A percentile compares a stretch with the other conserved stretches of the same genome.
These are phyloP conservation scores for Cryptosporidium felis DNA, from an alignment of 169 alveolate genomes.

Conservation along the genomic window DNA sequence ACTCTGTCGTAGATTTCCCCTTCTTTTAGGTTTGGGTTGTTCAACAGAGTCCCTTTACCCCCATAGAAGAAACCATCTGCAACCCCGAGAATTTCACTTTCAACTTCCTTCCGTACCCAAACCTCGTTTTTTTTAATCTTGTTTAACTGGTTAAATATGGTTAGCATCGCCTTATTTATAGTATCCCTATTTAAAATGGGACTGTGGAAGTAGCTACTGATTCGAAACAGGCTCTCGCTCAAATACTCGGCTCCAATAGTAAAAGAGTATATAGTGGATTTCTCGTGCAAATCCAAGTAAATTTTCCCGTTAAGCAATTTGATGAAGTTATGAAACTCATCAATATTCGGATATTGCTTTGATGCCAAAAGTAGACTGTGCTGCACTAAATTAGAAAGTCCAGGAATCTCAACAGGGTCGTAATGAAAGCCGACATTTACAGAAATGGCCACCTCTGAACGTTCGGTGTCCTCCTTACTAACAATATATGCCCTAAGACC, in stretches of 20 bases:
- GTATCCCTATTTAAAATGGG: constrained; percentile 25
- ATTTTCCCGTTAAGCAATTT: constrained; percentile 21
- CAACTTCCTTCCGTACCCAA: constrained; percentile 32
- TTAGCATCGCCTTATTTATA: constrained; percentile 21
- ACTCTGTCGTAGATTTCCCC: constrained; percentile 42
- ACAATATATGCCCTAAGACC: constrained; percentile 33
- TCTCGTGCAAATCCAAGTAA: constrained; percentile 20
- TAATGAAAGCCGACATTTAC: constrained; percentile 29
- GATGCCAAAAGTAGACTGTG: constrained; percentile 21
- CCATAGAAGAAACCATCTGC: background rate
- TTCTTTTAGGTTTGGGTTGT: constrained; percentile 6
- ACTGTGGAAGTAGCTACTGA: constrained; percentile 39
- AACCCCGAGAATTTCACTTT: constrained; percentile 1
- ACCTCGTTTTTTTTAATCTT: background rate
- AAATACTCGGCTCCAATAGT: constrained; percentile 45
- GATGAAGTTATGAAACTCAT: constrained; percentile 42
- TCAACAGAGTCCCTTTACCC: constrained; percentile 9
- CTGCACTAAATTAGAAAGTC: constrained; percentile 44
- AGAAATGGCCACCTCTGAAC: constrained; percentile 47
- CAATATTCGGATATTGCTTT: constrained; percentile 23
- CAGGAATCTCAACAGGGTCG: constrained; percentile 30
- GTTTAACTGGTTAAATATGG: constrained; percentile 11
- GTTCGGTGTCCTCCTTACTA: constrained; percentile 19
- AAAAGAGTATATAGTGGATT: constrained; percentile 14
- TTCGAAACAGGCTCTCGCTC: constrained; percentile 19